Evolutionary conservation across 2,329 filamentous ascomycete species (phyloP), one percentile per base, ranked within the genome.

Genomic region (Ascochyta rabiei): DNA sequence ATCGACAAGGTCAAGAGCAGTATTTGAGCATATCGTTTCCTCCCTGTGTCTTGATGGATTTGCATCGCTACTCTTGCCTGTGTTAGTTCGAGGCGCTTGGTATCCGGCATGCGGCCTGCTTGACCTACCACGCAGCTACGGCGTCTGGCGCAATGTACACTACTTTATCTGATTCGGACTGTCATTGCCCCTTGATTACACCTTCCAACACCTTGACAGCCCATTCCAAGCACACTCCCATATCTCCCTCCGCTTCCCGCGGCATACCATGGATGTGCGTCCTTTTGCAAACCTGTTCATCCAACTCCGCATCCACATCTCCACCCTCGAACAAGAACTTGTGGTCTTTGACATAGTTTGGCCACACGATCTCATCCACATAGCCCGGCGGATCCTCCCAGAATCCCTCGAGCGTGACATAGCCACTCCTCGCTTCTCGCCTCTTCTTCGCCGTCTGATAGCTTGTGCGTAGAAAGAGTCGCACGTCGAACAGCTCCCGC

Each of bases 321-420:
- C 85, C 88, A 7, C 79, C 77, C 60, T 87, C 76, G 70, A 97
- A 95, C 73, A 99, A 79, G 82, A 90, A 96, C 19, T 80, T 79
- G 77, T 98, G 93, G 66, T 91, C 86, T 48, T 84, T 81, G 3
- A 89, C 90, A 75, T 97, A 98, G 67, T 96, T 93, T 3, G 93
- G 93, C 95, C 95, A 99, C 4, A 99, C 95, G 49, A 99, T 84
- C 71, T 89, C 85, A 72, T 98, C 93, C 33, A 98, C 92, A 73
- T 98, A 99, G 0, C 91, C 93, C 0, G 91, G 91, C 0, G 95
- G 95, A 74, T 99, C 95, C 52, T 87, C 83, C 95, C 95, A 99
- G 78, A 97, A 99, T 24, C 93, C 93, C 68, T 97, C 81, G 33
- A 77, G 70, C 39, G 90, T 93, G 26, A 91, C 89, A 72, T 95